Base-by-base conservation (phyloP, 495 filamentous ascomycete species). In the Podospora appendiculata region DNA sequence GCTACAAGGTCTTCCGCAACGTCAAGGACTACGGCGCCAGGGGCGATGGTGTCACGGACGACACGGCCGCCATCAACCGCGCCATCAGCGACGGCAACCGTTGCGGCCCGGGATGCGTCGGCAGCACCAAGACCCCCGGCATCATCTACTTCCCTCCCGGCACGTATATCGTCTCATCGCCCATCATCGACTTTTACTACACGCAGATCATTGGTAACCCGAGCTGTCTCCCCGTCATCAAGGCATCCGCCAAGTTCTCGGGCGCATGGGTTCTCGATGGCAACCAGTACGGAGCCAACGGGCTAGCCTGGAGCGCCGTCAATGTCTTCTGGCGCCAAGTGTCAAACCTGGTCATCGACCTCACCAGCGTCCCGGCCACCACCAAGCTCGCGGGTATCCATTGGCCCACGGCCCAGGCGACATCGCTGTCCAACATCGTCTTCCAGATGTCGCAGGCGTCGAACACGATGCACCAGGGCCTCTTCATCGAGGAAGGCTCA, bases 251-350 rank as follows among this genome's bases (percentile, higher is more conserved):
- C 3, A 68, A 62, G 32, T 90, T 90, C 59, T 63, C 51, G 8
- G 79, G 72, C 11, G 64, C 79, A 39, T 81, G 75, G 4, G 47
- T 89, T 48, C 78, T 91, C 55, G 86, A 88, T 56, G 79, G 75
- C 36, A 77, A 86, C 58, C 70, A 53, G 54, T 74, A 73, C 49
- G 56, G 58, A 17, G 1, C 50, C 8, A 40, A 45, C 17, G 64
- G 61, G n/a, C 62, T 66, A 7, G 63, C 66, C 7, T 78, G 70
- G 56, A 65, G 62, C 8, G 55, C 79, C 1, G 88, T 82, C 32
- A 90, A 87, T 50, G 80, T 87, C 41, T 93, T 93, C 70, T 90
- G 75, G 66, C 71, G 88, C 43, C 85, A 89, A 55, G 75, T 91
- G 45, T 73, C 80, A 36, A 92, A 93, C 61, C 73, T 93, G 42